phyloP scores from a whole-genome alignment of 345 rosid species.

The Dovyalis caffra region DNA sequence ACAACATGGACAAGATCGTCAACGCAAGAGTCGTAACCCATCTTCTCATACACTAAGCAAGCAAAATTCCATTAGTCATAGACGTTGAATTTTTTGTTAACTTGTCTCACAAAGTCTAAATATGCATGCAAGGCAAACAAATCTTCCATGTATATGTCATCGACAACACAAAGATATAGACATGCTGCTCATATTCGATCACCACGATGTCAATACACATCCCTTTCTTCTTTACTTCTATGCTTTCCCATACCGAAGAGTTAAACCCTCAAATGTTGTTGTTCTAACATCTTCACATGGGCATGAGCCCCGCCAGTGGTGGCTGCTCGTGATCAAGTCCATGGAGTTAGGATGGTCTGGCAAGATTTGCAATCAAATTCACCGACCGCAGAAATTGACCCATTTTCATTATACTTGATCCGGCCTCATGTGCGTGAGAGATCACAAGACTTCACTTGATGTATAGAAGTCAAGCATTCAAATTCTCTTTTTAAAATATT shows the following conservation, averaged over 20 bases:
- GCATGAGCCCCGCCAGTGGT: not conserved
- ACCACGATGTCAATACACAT: not conserved
- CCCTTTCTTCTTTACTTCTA: not conserved
- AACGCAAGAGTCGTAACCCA: not conserved
- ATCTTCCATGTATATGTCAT: not conserved
- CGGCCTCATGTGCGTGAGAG: too few species aligned
- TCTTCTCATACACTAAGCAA: not conserved
- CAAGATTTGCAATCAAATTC: not conserved
- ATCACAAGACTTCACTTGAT: too few species aligned
- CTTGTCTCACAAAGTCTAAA: not conserved
- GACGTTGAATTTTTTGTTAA: not conserved
- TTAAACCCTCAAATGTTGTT: not conserved
- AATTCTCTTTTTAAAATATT: too few species aligned
- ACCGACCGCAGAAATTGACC: not conserved
- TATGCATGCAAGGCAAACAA: not conserved
- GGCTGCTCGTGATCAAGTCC: not conserved
- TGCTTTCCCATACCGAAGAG: not conserved
- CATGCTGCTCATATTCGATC: too few species aligned
- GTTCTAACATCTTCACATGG: not conserved
- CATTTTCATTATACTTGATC: not conserved
- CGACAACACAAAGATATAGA: not conserved
- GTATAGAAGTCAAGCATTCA: too few species aligned
- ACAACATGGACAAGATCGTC: not conserved
- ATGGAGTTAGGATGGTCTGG: not conserved
- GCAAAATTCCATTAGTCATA: not conserved